Conservation (phyloP, 2,329 filamentous ascomycete species). For the Colletotrichum truncatum region DNA sequence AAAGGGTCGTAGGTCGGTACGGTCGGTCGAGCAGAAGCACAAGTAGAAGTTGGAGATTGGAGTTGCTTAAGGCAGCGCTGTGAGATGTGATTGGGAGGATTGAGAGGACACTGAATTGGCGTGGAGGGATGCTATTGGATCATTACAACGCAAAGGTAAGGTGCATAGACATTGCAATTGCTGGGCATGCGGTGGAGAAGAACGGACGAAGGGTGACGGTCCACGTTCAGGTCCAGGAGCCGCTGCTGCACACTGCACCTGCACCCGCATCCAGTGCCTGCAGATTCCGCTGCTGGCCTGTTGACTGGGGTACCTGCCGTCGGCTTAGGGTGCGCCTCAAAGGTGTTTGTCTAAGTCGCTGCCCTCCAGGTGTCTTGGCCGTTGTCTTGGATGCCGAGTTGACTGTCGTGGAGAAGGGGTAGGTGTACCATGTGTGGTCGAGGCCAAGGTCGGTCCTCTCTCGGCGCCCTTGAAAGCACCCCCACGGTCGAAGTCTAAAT, state of each 20-base stretch:
- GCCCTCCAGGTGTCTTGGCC: background rate
- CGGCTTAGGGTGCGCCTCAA: background rate
- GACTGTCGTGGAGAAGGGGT: background rate
- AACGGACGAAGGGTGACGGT: slow-evolving; percentile 8
- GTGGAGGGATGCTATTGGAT: slow-evolving; percentile 44
- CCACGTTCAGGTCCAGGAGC: slow-evolving; percentile 5
- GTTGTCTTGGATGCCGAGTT: background rate
- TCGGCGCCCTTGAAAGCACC: too few relatives aligned
- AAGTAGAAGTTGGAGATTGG: slow-evolving; percentile 22
- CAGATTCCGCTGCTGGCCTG: slow-evolving; percentile 3
- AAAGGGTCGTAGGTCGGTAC: background rate
- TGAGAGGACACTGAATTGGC: slow-evolving; percentile 36
- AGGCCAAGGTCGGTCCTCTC: too few relatives aligned
- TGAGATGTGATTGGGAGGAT: slow-evolving; percentile 29
- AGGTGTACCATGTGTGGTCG: background rate
- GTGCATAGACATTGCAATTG: slow-evolving; percentile 25
- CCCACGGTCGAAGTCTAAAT: background rate
- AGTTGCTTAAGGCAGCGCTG: slow-evolving; percentile 22
- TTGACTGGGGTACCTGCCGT: background rate
- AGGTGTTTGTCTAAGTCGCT: background rate
- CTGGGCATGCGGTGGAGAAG: slow-evolving; percentile 19
- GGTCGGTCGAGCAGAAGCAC: background rate
- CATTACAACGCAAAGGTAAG: slow-evolving; percentile 27
- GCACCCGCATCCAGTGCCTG: background rate
- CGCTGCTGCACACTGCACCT: slow-evolving; percentile 1